A percentile compares a stretch with the other conserved stretches of the same genome.
These are phyloP conservation scores for Diphasiastrum complanatum DNA, from an alignment of 83 land plant genomes.

Conservation along the genomic window DNA sequence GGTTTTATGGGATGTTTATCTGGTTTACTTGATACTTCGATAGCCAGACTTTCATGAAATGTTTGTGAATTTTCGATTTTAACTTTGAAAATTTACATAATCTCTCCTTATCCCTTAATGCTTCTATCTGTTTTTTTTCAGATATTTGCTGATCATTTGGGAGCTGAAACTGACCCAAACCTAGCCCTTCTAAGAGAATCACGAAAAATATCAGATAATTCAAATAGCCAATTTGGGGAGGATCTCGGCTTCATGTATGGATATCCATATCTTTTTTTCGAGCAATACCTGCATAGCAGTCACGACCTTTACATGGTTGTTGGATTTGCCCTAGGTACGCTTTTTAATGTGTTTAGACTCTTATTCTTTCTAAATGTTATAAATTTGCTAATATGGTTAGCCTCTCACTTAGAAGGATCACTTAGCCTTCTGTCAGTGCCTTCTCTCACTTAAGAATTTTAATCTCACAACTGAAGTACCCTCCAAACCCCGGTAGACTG, in stretches of 20 bases:
- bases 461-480: background rate
- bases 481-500: background rate
- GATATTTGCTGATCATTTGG: conserved; percentile 37
- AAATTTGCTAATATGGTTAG: no score
- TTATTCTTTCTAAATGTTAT: no score
- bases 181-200: conserved; percentile 34
- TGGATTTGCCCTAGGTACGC: conserved; percentile 34
- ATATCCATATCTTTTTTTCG: conserved; percentile 43
- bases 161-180: conserved; percentile 29
- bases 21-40: no score
- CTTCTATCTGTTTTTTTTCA: conserved; percentile 10
- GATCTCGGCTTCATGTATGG: conserved; percentile 36
- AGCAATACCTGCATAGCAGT: conserved; percentile 45
- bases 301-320: conserved; percentile 38
- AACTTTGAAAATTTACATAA: no score
- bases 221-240: conserved; percentile 27
- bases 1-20: no score
- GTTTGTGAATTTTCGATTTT: no score
- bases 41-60: no score
- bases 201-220: conserved; percentile 22
- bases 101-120: no score
- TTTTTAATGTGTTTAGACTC: no score
- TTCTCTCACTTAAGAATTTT: background rate
- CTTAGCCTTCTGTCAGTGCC: no score
- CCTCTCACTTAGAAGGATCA: no score